Percentiles rank a stretch among this genome's conserved stretches.
Conservation (phyloP, 176 grass and related monocot species). For the Oryza longistaminata region DNA sequence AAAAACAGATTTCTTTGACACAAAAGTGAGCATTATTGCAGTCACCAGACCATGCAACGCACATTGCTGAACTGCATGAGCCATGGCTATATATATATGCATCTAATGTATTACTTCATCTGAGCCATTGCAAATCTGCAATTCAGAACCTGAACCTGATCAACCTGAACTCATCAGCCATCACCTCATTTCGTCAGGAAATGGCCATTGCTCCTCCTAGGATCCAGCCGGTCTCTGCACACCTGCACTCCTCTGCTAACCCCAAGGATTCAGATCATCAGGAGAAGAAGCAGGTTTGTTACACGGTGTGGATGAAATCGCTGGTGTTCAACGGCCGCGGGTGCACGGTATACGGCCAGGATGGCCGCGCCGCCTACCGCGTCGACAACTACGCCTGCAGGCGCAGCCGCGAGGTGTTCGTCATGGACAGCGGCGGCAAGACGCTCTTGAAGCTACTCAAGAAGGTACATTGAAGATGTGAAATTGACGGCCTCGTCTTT, state of each 20-base stretch:
- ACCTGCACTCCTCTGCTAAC: not conserved
- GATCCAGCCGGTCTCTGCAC: slow-evolving; percentile 35
- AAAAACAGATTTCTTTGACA: not conserved
- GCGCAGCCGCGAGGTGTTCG: slow-evolving; percentile 51
- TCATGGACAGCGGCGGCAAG: slow-evolving; percentile 73
- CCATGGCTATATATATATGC: not conserved
- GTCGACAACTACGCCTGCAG: slow-evolving; percentile 79
- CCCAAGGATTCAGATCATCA: not conserved
- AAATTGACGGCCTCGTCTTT: too few species aligned
- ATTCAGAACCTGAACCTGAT: not conserved
- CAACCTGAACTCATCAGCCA: not conserved
- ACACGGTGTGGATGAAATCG: slow-evolving; percentile 85
- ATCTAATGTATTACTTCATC: slow-evolving; percentile 15
- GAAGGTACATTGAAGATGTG: slow-evolving; percentile 34
- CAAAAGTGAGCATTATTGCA: not conserved
- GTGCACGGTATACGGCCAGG: slow-evolving; percentile 68
- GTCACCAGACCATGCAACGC: not conserved
- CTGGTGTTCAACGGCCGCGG: slow-evolving; percentile 64
- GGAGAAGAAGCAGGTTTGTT: slow-evolving; percentile 32
- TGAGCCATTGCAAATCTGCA: not conserved
- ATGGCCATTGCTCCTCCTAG: slow-evolving; percentile 18
- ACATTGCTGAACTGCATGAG: not conserved
- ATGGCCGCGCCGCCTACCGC: slow-evolving; percentile 64
- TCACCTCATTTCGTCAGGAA: not conserved
- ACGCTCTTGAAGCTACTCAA: slow-evolving; percentile 57